Evolutionary conservation across 2,329 filamentous ascomycete species (phyloP).

Genomic region (Mollisiaceae sp.): DNA sequence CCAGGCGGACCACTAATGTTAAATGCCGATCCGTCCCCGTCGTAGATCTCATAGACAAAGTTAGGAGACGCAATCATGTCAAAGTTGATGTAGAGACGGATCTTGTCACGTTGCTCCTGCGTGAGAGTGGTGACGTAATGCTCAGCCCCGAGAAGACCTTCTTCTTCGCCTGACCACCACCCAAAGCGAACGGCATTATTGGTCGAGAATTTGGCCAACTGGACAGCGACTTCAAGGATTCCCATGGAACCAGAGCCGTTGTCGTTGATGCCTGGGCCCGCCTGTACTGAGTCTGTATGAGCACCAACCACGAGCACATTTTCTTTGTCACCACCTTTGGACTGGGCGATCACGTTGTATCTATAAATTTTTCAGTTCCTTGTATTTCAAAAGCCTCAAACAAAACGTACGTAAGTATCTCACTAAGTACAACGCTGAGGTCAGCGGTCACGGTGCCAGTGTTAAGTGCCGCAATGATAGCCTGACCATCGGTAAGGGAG

Average conservation of each 20-base stretch:
- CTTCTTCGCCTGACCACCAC: slow-evolving; percentile 71
- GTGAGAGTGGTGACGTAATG: slow-evolving; percentile 61
- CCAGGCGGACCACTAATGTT: slow-evolving; percentile 60
- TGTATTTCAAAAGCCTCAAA: neutral
- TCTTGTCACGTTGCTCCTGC: slow-evolving; percentile 60
- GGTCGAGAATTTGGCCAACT: slow-evolving; percentile 59
- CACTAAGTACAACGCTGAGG: slow-evolving; percentile 11
- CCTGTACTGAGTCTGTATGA: slow-evolving; percentile 65
- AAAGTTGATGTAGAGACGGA: slow-evolving; percentile 71
- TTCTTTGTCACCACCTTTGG: slow-evolving; percentile 59
- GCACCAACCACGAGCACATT: slow-evolving; percentile 70
- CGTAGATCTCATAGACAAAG: slow-evolving; percentile 70
- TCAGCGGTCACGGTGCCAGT: slow-evolving; percentile 21
- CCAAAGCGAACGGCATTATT: slow-evolving; percentile 69
- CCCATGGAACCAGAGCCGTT: slow-evolving; percentile 47
- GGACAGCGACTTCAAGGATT: slow-evolving; percentile 64
- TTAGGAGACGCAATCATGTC: slow-evolving; percentile 71
- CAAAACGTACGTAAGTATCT: slow-evolving; percentile 15
- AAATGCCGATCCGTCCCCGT: slow-evolving; percentile 44
- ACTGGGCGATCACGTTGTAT: slow-evolving; percentile 66
- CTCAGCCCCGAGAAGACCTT: slow-evolving; percentile 65
- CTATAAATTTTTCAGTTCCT: neutral
- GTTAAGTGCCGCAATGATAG: slow-evolving; percentile 21
- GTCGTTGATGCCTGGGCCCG: slow-evolving; percentile 55
- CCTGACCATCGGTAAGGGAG: slow-evolving; percentile 45